Percentiles rank a stretch among this genome's conserved stretches.
phyloP scores from a whole-genome alignment of 148 eudicot species.

The Vaccinium myrtillus region DNA sequence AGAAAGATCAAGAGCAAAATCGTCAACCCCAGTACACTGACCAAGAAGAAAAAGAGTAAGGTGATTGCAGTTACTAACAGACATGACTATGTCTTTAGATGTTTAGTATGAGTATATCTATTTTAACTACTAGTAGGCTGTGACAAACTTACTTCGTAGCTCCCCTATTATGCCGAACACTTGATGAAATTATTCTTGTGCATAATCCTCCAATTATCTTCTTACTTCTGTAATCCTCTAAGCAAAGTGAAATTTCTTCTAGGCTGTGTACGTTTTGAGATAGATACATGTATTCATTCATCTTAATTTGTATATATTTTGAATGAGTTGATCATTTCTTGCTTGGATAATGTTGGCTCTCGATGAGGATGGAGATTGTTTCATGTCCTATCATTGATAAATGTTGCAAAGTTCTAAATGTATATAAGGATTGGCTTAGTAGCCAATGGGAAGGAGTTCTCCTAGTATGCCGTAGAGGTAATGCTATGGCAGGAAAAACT shows the following conservation, averaged over 20 bases:
- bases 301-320: background rate
- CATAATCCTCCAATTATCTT: constrained; percentile 6
- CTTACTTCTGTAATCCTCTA: background rate
- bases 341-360: background rate
- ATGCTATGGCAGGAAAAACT: background rate
- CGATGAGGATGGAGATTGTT: background rate
- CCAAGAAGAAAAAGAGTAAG: background rate
- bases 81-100: background rate
- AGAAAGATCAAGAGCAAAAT: constrained; percentile 9
- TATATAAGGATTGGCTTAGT: background rate
- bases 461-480: background rate
- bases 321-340: background rate
- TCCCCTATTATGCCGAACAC: background rate
- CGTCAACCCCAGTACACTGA: background rate
- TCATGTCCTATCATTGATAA: background rate
- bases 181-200: constrained; percentile 9
- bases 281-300: background rate
- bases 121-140: constrained; percentile 8
- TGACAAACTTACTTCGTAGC: background rate
- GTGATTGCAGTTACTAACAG: constrained; percentile 5
- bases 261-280: background rate
- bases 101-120: background rate
- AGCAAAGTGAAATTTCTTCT: background rate
- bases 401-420: background rate
- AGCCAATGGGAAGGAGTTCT: background rate